Evolutionary conservation across 768 basidiomycete genomes (phyloP), one percentile per base, ranked within the genome.

Genomic region (Tylopilus felleus): DNA sequence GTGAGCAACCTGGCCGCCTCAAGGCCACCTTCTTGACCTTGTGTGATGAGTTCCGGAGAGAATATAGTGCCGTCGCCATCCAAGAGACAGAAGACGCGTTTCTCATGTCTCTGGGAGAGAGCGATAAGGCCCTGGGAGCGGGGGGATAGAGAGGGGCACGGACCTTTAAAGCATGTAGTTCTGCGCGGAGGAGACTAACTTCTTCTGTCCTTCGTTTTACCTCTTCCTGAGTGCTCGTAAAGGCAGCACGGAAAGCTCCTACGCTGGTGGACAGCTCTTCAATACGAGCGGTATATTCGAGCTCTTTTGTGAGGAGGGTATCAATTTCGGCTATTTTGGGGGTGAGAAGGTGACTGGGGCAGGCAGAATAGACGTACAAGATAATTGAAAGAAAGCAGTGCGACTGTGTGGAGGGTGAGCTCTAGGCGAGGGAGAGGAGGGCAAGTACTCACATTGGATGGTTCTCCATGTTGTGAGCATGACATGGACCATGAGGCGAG

Each of bases 31-130:
- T 73, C 70, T 55, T 78, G 77, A 14, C 85, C 86, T 57, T 76
- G 76, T 14, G 69, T 59, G 43, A 87, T 77, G 23, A 85, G 70
- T 36, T 82, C 75, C 16, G 70, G 63, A 8, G 75, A 70, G 60
- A 88, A 88, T 51, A 87, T 86, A 8, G 79, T 70, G 2, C 75
- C 75, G 59, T 88, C 86, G 31, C 86, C 86, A 54, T 88, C 86
- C 53, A 88, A 70, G 43, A 88, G 70, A 35, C 77, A 72, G 38
- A 76, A 66, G 46, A 73, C 67, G 28, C 75, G 74, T 46, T 65
- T 65, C 36, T 73, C 71, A n/a, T 63, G 60, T 8, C 58, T 65
- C 63, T 61, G 52, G 28, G 23, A 39, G 23, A 39, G 25, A 25
- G 36, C 33, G 33, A 42, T 38, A 16, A 53, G 51, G 5, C n/a